These are phyloP conservation scores for Fallopia convolvulus DNA, from an alignment of 148 eudicot species.

Conservation along the genomic window DNA sequence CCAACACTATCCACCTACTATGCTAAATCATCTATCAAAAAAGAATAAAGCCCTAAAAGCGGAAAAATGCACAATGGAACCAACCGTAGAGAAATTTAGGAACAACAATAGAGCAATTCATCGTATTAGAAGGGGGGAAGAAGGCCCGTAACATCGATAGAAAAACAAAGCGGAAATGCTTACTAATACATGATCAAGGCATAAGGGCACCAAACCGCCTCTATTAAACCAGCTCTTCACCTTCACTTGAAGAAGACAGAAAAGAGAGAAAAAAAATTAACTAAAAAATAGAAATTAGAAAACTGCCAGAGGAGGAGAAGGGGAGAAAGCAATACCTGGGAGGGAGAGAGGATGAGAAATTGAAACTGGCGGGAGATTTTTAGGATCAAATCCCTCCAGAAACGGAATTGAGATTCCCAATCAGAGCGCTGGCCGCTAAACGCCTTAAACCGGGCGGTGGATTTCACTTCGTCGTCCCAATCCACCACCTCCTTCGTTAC, in stretches of 20 bases:
- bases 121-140: not conserved
- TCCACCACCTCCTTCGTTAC: conserved; percentile 45
- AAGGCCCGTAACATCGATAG: not conserved
- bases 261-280: not conserved
- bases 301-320: not conserved
- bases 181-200: conserved; percentile 65
- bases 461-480: conserved; percentile 66
- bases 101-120: not conserved
- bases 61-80: not conserved
- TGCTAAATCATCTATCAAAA: not conserved
- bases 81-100: not conserved
- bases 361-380: conserved; percentile 45
- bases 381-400: conserved; percentile 78
- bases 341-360: conserved; percentile 47
- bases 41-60: not conserved
- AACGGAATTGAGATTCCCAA: conserved; percentile 57
- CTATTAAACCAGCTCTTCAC: conserved; percentile 64
- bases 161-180: conserved; percentile 10
- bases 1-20: not conserved
- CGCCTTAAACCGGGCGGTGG: conserved; percentile 62
- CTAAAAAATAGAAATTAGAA: not conserved
- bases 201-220: conserved; percentile 65
- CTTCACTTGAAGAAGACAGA: conserved; percentile 15
- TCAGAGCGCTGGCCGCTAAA: conserved; percentile 85
- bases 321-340: conserved; percentile 21